These are phyloP conservation scores for Aspergillaceae sp. DNA, from an alignment of 2,329 filamentous ascomycete genomes.

Conservation along the genomic window DNA sequence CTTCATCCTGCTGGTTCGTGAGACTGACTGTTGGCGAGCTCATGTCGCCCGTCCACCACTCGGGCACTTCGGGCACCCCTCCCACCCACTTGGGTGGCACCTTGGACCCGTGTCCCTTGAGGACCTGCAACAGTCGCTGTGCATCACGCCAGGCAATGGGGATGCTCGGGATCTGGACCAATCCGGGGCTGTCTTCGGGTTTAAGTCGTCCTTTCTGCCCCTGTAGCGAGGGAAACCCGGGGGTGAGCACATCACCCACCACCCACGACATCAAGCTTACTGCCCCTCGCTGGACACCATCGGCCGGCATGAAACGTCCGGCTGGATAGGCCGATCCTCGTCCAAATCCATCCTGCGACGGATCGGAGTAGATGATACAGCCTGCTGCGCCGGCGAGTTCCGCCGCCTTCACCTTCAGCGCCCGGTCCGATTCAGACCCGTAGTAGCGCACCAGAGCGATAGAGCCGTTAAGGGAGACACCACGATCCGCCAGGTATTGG, in stretches of 20 bases:
- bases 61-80: conserved; percentile 62
- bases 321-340: conserved; percentile 65
- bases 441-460: conserved; percentile 78
- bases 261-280: conserved; percentile 77
- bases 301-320: conserved; percentile 69
- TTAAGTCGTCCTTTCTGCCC: conserved; percentile 52
- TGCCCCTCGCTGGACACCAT: conserved; percentile 72
- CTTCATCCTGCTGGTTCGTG: conserved; percentile 79
- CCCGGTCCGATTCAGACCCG: conserved; percentile 62
- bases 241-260: conserved; percentile 83
- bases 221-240: conserved; percentile 60
- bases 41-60: conserved; percentile 78
- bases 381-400: conserved; percentile 78
- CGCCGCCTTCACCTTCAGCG: conserved; percentile 81
- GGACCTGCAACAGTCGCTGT: conserved; percentile 62
- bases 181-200: conserved; percentile 59
- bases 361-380: conserved; percentile 88
- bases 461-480: conserved; percentile 65
- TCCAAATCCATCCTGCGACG: conserved; percentile 70
- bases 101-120: conserved; percentile 65
- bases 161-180: conserved; percentile 79
- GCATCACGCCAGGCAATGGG: conserved; percentile 88
- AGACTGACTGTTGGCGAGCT: conserved; percentile 71
- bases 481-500: conserved; percentile 58
- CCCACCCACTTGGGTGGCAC: conserved; percentile 66